phyloP scores from a whole-genome alignment of 805 yeast species.

The Ogataea populi-albae region DNA sequence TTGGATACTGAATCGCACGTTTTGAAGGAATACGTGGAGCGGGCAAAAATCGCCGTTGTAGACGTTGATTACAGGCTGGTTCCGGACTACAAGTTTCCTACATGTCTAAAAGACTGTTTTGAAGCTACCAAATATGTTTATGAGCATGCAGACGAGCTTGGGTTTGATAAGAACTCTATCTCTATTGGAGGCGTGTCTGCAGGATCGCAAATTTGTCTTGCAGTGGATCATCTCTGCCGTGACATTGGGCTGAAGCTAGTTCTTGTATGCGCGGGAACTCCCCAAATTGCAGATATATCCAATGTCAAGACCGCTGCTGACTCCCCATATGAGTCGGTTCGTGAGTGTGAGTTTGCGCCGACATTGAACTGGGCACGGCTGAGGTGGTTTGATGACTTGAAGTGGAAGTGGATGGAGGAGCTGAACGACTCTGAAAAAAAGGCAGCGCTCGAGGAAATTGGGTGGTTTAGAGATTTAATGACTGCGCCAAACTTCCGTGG shows the following conservation, averaged over 20 bases:
- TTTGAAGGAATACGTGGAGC: conserved; percentile 26
- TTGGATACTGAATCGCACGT: conserved; percentile 31
- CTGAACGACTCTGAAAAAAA: conserved; percentile 19
- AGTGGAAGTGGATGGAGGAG: conserved; percentile 24
- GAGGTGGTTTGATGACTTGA: conserved; percentile 30
- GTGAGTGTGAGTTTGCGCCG: conserved; percentile 33
- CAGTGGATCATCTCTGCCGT: conserved; percentile 29
- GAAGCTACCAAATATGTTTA: conserved; percentile 28
- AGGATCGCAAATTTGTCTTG: conserved; percentile 28
- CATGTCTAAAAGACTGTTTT: conserved; percentile 29
- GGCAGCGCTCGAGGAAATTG: conserved; percentile 23
- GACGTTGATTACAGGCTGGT: conserved; percentile 33
- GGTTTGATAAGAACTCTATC: conserved; percentile 21
- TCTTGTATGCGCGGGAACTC: conserved; percentile 32
- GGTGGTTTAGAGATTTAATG: conserved; percentile 31
- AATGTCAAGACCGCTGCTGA: conserved; percentile 22
- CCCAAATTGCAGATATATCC: conserved; percentile 33
- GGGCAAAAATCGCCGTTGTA: conserved; percentile 27
- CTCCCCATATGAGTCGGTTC: conserved; percentile 27
- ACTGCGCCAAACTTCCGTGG: conserved; percentile 28
- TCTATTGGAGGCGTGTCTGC: conserved; percentile 29
- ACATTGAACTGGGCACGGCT: conserved; percentile 33
- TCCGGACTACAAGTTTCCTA: conserved; percentile 31
- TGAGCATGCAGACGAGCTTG: conserved; percentile 21
- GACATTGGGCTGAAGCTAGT: conserved; percentile 26